Evolutionary conservation across 164 flowering plant species (phyloP).

Genomic region (Cinnamomum micranthum): DNA sequence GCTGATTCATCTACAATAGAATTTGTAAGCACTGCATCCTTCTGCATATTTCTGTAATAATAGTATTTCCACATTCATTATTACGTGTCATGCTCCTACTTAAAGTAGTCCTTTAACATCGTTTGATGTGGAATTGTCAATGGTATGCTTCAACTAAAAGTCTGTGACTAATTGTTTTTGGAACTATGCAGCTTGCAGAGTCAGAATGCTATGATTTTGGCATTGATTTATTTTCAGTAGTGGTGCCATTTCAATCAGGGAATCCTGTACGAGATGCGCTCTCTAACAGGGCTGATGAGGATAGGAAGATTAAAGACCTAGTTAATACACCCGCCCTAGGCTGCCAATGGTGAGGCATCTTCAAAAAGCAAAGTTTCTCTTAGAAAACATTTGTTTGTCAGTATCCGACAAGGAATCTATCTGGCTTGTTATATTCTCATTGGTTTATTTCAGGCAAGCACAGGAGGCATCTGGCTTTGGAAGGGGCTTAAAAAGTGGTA

Average conservation of each 20-base stretch:
- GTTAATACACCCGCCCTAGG: slow-evolving; percentile 76
- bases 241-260: slow-evolving; percentile 41
- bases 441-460: slow-evolving; percentile 47
- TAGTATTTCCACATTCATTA: too few relatives aligned
- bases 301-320: slow-evolving; percentile 82
- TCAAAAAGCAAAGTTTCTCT: not conserved
- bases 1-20: slow-evolving; percentile 39
- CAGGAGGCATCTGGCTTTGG: slow-evolving; percentile 70
- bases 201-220: slow-evolving; percentile 91
- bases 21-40: slow-evolving; percentile 41
- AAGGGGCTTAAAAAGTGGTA: slow-evolving; percentile 82
- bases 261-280: slow-evolving; percentile 49
- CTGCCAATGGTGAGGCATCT: slow-evolving; percentile 71
- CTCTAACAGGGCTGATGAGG: slow-evolving; percentile 75
- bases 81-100: not conserved
- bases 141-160: not conserved
- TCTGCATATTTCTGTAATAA: not conserved
- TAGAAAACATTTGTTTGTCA: not conserved
- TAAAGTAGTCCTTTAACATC: not conserved
- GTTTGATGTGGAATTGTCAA: not conserved
- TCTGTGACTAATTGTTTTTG: not conserved
- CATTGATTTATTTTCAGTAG: slow-evolving; percentile 83
- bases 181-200: slow-evolving; percentile 53
- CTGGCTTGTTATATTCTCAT: not conserved
- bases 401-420: not conserved